phyloP scores from a whole-genome alignment of 805 yeast genomes.

The Metschnikowia continentalis region DNA sequence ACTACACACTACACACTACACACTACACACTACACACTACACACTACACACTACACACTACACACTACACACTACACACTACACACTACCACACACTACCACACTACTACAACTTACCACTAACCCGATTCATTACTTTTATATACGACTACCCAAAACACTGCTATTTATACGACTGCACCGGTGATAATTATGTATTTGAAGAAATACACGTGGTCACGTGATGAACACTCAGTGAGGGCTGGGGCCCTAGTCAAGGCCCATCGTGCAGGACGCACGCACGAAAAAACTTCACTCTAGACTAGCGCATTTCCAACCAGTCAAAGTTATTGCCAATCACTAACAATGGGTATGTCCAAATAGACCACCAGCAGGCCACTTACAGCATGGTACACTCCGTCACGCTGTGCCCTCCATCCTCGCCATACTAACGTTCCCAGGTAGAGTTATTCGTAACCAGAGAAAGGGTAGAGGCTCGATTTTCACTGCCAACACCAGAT shows the following conservation, averaged over 20 bases:
- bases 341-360: constrained; percentile 18
- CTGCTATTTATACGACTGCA: neutral
- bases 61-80: too few relatives aligned
- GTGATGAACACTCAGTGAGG: constrained; percentile 11
- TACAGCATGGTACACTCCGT: too few relatives aligned
- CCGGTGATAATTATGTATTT: too few relatives aligned
- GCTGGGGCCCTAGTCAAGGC: constrained; percentile 11
- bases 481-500: constrained; percentile 99
- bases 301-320: constrained; percentile 7
- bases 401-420: neutral
- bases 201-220: constrained; percentile 2
- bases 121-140: too few relatives aligned
- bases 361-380: neutral
- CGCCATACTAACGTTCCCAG: constrained; percentile 31
- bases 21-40: too few relatives aligned
- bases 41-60: too few relatives aligned
- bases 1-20: too few relatives aligned
- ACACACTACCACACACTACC: too few relatives aligned
- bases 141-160: neutral
- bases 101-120: too few relatives aligned
- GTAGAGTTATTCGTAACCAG: constrained; percentile 99
- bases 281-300: constrained; percentile 13
- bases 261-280: constrained; percentile 13
- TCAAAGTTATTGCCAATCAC: constrained; percentile 16
- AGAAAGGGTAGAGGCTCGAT: constrained; percentile 99